These are phyloP conservation scores for Solanum chaucha DNA, from an alignment of 257 asterid genomes.

Conservation along the genomic window DNA sequence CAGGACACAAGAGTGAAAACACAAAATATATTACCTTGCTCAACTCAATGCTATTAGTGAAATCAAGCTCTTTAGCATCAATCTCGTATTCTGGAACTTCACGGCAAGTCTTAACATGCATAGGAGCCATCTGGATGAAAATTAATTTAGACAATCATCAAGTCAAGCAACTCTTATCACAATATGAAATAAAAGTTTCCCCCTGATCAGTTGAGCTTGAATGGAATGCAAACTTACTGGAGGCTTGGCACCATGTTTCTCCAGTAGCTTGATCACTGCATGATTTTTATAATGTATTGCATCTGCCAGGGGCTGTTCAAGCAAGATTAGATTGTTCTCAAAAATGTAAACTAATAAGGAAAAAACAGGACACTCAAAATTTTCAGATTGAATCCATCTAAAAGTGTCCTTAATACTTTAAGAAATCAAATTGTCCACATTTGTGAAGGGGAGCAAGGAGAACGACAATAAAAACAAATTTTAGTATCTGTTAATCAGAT, in stretches of 20 bases:
- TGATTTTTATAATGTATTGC: conserved; percentile 79
- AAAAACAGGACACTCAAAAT: neutral
- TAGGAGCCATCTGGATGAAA: conserved; percentile 57
- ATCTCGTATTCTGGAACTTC: conserved; percentile 97
- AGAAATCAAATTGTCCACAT: neutral
- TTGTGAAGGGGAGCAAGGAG: neutral
- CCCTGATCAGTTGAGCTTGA: neutral
- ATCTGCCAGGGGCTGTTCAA: conserved; percentile 79
- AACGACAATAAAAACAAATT: neutral
- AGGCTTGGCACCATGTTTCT: conserved; percentile 65
- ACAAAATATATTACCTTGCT: conserved; percentile 43
- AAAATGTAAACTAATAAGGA: neutral
- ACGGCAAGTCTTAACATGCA: conserved; percentile 65
- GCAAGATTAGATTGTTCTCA: neutral
- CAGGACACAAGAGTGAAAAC: neutral
- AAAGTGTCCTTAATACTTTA: neutral
- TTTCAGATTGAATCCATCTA: neutral
- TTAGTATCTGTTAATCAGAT: neutral
- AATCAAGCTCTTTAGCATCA: conserved; percentile 69
- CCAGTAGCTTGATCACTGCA: conserved; percentile 64
- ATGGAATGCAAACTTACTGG: conserved; percentile 29
- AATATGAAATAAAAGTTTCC: neutral
- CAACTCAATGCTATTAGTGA: conserved; percentile 53
- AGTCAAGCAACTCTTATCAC: neutral
- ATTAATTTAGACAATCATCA: neutral